Evolutionary conservation across 2,329 filamentous ascomycete genomes (phyloP), one percentile per base, ranked within the genome.

Genomic region (Phialophora tarda): DNA sequence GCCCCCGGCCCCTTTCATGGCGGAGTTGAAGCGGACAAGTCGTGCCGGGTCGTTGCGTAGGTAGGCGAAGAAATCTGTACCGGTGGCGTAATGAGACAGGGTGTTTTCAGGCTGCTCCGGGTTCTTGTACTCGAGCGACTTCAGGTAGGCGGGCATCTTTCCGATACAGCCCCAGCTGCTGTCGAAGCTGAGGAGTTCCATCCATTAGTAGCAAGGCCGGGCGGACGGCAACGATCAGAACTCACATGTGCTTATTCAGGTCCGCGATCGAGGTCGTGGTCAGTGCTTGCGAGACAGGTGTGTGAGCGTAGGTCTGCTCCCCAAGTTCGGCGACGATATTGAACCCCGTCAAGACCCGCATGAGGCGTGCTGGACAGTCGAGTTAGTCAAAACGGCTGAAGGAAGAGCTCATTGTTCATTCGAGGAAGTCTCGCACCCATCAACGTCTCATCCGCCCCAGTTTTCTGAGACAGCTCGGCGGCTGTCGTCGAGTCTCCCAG

Each of bases 381-480:
- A n/a, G 23, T 63, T 26, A 63, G 61, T 44, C 14, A 1, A 2
- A 8, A 7, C 3, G 5, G 14, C 14, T 17, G 38, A 7, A 41
- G 38, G 38, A 17, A 41, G 5, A 41, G 14, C 14, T n/a, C 38
- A n/a, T 44, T 8, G 38, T 21, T 21, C 38, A 48, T 12, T 34
- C 32, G 23, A 28, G 6, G 23, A 34, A 51, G 17, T 28, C 44
- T 32, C 26, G 14, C 17, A 78, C 77, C 73, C 32, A 78, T 75
- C 30, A 78, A 66, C 0, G 72, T 73, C 12, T 57, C 66, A 23
- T 78, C 75, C 3, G 74, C 76, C 4, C 72, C 73, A 5, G 74
- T 77, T 26, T 66, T 63, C 28, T 69, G 53, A 1, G 76, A 71
- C 11, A 78, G 59, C 59, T 75, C 71, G 12, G 67, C 57, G 1